A percentile compares a stretch with the other conserved stretches of the same genome.
Evolutionary conservation across 352 stramenopile genomes (phyloP).

Genomic region (Thraustochytrium sp.): DNA sequence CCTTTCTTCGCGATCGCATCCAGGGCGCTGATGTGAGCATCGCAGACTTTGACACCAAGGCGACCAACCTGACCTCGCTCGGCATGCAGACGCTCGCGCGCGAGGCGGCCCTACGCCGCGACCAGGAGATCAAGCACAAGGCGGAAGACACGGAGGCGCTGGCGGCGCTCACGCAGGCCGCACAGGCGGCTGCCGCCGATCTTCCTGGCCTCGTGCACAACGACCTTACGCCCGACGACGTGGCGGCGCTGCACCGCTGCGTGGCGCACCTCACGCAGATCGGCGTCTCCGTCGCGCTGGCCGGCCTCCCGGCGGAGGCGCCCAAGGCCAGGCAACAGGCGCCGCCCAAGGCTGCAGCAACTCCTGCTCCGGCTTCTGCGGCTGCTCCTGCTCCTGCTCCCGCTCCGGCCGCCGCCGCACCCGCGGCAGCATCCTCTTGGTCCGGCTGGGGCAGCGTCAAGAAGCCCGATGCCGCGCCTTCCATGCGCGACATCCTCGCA

Average conservation of each 20-base stretch:
- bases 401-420: neutral
- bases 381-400: neutral
- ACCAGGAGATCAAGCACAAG: neutral
- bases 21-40: neutral
- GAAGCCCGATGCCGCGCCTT: neutral
- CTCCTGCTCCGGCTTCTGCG: neutral
- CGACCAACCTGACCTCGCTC: neutral
- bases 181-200: neutral
- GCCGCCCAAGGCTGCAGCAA: neutral
- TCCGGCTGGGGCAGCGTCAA: neutral
- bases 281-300: neutral
- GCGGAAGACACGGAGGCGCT: neutral
- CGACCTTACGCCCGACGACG: neutral
- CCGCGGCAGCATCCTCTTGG: neutral
- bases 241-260: neutral
- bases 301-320: neutral
- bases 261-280: neutral
- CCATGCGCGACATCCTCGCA: neutral
- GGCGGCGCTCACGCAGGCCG: neutral
- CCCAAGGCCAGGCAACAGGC: neutral
- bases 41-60: neutral
- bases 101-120: neutral
- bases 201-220: neutral
- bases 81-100: neutral
- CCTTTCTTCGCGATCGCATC: neutral